Percentiles rank a stretch among this genome's conserved stretches.
Evolutionary conservation across 148 eudicot genomes (phyloP).

Genomic region (Cornus controversa): DNA sequence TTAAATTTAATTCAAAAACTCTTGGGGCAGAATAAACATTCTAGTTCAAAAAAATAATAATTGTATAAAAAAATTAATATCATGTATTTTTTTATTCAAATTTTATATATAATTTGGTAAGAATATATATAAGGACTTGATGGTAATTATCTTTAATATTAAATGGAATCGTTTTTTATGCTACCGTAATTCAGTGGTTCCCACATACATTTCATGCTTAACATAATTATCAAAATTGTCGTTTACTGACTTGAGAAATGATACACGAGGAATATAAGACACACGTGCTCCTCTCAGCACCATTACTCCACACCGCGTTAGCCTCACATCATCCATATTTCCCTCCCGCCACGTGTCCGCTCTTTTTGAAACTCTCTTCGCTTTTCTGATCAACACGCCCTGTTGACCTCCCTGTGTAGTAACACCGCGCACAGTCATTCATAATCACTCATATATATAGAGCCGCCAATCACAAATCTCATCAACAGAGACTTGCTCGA

Average conservation of each 20-base stretch:
- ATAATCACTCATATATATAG: slow-evolving; percentile 2
- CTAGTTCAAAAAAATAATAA: too few relatives aligned
- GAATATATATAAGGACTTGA: too few relatives aligned
- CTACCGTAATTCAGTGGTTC: too few relatives aligned
- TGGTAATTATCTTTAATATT: too few relatives aligned
- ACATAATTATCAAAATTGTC: too few relatives aligned
- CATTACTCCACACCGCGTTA: not conserved
- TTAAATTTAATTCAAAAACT: too few relatives aligned
- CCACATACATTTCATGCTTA: too few relatives aligned
- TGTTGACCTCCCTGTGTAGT: not conserved
- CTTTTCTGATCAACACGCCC: slow-evolving; percentile 19
- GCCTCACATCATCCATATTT: not conserved
- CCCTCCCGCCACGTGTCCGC: slow-evolving; percentile 14
- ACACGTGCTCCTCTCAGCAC: not conserved
- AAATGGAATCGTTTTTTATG: too few relatives aligned
- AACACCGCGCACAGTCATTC: not conserved
- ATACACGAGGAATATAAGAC: not conserved
- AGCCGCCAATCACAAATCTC: slow-evolving; percentile 26
- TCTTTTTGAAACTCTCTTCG: not conserved
- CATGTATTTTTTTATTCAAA: too few relatives aligned
- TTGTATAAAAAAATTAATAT: too few relatives aligned
- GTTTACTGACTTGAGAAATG: not conserved
- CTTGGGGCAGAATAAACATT: too few relatives aligned
- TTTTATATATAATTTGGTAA: too few relatives aligned
- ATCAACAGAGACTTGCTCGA: not conserved